Evolutionary conservation across 2,329 filamentous ascomycete species (phyloP).

Genomic region (Colletotrichum tropicicola): DNA sequence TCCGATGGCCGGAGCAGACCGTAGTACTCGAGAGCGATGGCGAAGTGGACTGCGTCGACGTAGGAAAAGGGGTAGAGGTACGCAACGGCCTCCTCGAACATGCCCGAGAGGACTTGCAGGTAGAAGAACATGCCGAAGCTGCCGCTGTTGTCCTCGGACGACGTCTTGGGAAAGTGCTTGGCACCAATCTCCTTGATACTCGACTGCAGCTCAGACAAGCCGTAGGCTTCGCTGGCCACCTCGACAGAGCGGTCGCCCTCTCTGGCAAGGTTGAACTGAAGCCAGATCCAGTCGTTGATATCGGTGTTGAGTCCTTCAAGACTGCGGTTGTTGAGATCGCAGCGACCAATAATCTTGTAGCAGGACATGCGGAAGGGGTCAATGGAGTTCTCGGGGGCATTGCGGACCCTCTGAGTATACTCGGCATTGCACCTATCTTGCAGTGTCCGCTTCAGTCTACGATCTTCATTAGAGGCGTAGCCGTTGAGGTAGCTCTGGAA

Average conservation of each 20-base stretch:
- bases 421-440: conserved; percentile 91
- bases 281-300: conserved; percentile 77
- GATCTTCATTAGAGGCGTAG: conserved; percentile 80
- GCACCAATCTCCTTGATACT: conserved; percentile 90
- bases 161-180: conserved; percentile 86
- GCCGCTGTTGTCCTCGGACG: conserved; percentile 79
- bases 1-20: conserved; percentile 89
- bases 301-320: conserved; percentile 70
- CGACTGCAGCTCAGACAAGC: conserved; percentile 74
- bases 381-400: conserved; percentile 85
- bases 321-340: conserved; percentile 71
- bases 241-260: conserved; percentile 71
- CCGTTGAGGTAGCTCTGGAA: conserved; percentile 89
- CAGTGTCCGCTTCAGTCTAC: conserved; percentile 79
- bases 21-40: conserved; percentile 88
- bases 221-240: conserved; percentile 73
- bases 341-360: conserved; percentile 94
- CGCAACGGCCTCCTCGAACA: conserved; percentile 93
- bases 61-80: conserved; percentile 94
- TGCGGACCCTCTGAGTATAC: conserved; percentile 84
- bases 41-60: conserved; percentile 94
- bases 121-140: conserved; percentile 93
- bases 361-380: conserved; percentile 97
- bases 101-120: conserved; percentile 86
- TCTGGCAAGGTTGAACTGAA: conserved; percentile 75